Conservation (phyloP, 2,329 filamentous ascomycete genomes). For the Chaetomium strumarium region DNA sequence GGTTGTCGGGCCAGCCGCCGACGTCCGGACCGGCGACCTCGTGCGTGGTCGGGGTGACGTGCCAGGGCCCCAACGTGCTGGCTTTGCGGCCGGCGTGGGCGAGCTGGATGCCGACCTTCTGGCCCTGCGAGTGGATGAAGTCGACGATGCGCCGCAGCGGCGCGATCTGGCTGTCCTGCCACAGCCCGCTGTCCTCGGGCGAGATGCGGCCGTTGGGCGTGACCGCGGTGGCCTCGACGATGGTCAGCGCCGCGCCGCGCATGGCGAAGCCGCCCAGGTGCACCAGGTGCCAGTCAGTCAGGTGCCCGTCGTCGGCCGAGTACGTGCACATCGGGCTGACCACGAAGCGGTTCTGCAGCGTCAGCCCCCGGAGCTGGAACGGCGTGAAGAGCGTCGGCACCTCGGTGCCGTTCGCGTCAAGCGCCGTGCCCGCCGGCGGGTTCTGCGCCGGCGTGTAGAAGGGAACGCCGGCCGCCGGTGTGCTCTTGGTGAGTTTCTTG, state of each 20-base stretch:
- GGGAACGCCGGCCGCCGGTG: slow-evolving; percentile 40
- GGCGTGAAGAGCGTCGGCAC: slow-evolving; percentile 53
- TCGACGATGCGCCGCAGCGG: slow-evolving; percentile 66
- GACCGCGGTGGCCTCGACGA: slow-evolving; percentile 75
- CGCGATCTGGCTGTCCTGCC: slow-evolving; percentile 76
- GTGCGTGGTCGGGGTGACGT: slow-evolving; percentile 46
- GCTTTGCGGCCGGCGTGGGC: slow-evolving; percentile 73
- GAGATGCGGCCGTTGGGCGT: slow-evolving; percentile 74
- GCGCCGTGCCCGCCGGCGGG: slow-evolving; percentile 45
- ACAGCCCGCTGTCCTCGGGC: slow-evolving; percentile 72
- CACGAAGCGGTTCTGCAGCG: slow-evolving; percentile 51
- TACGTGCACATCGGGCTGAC: slow-evolving; percentile 60
- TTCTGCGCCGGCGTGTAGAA: slow-evolving; percentile 51
- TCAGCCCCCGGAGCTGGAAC: slow-evolving; percentile 47
- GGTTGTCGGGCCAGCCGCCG: slow-evolving; percentile 53
- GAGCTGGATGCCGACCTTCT: slow-evolving; percentile 74
- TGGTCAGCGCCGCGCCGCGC: slow-evolving; percentile 66
- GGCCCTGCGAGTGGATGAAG: slow-evolving; percentile 72
- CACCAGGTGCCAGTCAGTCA: slow-evolving; percentile 75
- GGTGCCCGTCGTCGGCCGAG: slow-evolving; percentile 56
- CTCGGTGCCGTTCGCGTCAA: slow-evolving; percentile 30
- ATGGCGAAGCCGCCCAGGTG: slow-evolving; percentile 75
- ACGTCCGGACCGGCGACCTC: slow-evolving; percentile 47
- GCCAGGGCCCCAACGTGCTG: slow-evolving; percentile 57
- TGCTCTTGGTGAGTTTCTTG: slow-evolving; percentile 28